Evolutionary conservation across 2,329 filamentous ascomycete genomes (phyloP).

Genomic region (Penicillium hesseltinei): DNA sequence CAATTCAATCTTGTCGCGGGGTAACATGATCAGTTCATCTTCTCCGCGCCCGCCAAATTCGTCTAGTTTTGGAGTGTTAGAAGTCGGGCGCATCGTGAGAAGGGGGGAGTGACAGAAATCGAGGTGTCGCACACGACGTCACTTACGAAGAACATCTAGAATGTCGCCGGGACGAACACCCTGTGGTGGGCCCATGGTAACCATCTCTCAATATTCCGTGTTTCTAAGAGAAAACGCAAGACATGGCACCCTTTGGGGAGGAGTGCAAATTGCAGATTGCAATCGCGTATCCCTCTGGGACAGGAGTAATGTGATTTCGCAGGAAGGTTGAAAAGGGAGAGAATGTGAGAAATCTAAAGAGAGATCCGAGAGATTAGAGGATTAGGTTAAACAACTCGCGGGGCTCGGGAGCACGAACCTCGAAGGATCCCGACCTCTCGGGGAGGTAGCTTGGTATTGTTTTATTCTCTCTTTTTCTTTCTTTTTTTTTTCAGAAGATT

Average conservation of each 20-base stretch:
- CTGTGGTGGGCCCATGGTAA: constrained; percentile 30
- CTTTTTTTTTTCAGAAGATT: background rate
- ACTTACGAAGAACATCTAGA: constrained; percentile 48
- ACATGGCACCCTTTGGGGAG: constrained; percentile 31
- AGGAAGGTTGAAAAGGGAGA: constrained; percentile 16
- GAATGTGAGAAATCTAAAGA: constrained; percentile 20
- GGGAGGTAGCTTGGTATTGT: constrained; percentile 1
- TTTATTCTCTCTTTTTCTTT: background rate
- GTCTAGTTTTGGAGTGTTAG: constrained; percentile 55
- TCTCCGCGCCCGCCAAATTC: constrained; percentile 89
- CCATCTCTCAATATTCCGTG: constrained; percentile 11
- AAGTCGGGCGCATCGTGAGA: constrained; percentile 8
- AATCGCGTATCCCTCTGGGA: constrained; percentile 5
- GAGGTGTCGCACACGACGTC: constrained; percentile 9
- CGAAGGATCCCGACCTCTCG: constrained; percentile 9
- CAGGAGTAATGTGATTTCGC: constrained; percentile 13
- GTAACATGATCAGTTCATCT: constrained; percentile 85
- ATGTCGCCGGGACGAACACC: constrained; percentile 43
- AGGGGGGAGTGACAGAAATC: background rate
- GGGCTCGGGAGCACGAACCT: constrained; percentile 21
- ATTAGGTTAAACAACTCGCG: constrained; percentile 19
- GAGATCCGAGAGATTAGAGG: constrained; percentile 6
- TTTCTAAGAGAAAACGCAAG: constrained; percentile 20
- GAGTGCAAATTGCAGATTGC: constrained; percentile 3
- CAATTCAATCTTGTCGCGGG: constrained; percentile 66